phyloP scores from a whole-genome alignment of 2,329 filamentous ascomycete species.

The Tolypocladium paradoxum region DNA sequence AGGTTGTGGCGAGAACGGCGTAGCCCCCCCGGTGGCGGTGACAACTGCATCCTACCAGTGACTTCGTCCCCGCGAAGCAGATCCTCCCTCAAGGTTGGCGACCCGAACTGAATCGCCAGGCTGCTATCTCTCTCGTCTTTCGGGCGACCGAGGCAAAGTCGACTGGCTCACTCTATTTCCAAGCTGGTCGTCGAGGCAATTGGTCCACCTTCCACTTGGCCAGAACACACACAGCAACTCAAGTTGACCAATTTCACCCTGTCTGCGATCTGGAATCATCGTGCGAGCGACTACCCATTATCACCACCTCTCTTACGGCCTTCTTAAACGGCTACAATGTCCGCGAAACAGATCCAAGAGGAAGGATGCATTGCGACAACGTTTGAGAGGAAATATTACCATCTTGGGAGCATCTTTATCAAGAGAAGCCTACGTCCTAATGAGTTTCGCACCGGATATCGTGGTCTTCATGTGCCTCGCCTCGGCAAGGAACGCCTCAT shows the following conservation, averaged over 20 bases:
- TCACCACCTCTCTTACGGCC: not conserved
- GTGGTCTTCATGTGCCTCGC: slow-evolving; percentile 17
- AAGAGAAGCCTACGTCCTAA: slow-evolving; percentile 18
- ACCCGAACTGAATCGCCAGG: not conserved
- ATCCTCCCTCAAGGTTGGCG: too few relatives aligned
- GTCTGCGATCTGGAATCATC: too few relatives aligned
- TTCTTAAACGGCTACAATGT: not conserved
- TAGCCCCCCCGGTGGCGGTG: too few relatives aligned
- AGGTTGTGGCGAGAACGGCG: not conserved
- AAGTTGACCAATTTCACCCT: not conserved
- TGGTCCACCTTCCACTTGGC: not conserved
- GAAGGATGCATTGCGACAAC: slow-evolving; percentile 14
- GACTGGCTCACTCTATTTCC: not conserved
- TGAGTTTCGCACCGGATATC: slow-evolving; percentile 17
- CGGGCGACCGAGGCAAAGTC: not conserved
- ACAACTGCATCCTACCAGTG: too few relatives aligned
- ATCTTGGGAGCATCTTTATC: slow-evolving; percentile 14
- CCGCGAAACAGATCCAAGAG: slow-evolving; percentile 6
- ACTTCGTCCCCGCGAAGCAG: too few relatives aligned
- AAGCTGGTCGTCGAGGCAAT: too few relatives aligned
- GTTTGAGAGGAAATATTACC: slow-evolving; percentile 19
- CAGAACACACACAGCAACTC: not conserved
- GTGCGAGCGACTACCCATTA: not conserved
- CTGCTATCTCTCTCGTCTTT: not conserved
- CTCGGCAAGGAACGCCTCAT: slow-evolving; percentile 12